Base-by-base conservation (phyloP, 164 flowering plant genomes). In the Aristolochia californica region DNA sequence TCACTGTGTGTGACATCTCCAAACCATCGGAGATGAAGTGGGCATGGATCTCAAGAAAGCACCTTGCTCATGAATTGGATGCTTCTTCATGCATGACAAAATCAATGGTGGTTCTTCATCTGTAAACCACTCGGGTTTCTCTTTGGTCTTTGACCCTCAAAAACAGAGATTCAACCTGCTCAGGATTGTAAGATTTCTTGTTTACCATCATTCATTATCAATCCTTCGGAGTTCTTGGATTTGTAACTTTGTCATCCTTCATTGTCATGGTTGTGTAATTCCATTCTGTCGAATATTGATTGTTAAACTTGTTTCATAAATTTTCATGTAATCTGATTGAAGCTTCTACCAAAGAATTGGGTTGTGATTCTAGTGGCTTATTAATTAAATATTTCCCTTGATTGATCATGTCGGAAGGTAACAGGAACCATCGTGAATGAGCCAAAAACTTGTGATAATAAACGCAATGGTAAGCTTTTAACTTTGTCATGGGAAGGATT, bases 41-140 rank as follows among this genome's bases (percentile, higher is more conserved):
- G 98, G 77, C 50, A 22, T 94, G 78, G 67, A 69, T 85, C 49
- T 81, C 99, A 30, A 83, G 77, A 74, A 89, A 83, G 70, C 91
- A 72, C 23, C 70, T 84, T 59, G 80, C 91, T 43, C 86, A 77
- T 57, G 89, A 81, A 64, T 53, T 88, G 55, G 95, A 85, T 78
- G 84, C 94, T 54, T 75, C 89, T 45, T 91, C 98, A 0, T 88
- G 97, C 71, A 47, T 78, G 73, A 87, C 94, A 9, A 93, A 93
- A 68, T 72, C 94, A 20, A 48, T 93, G 74, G 90, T 84, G 1
- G 84, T 85, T 50, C 59, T 93, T 26, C 83, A 83, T 66, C 72
- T 88, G 62, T 93, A 69, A 65, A 61, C 38, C 58, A 30, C 25
- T 55, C 34, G 11, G 4, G 11, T 16, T 0, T 27, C 21, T 13